Evolutionary conservation across 257 asterid genomes (phyloP).

Genomic region (Avicennia marina): DNA sequence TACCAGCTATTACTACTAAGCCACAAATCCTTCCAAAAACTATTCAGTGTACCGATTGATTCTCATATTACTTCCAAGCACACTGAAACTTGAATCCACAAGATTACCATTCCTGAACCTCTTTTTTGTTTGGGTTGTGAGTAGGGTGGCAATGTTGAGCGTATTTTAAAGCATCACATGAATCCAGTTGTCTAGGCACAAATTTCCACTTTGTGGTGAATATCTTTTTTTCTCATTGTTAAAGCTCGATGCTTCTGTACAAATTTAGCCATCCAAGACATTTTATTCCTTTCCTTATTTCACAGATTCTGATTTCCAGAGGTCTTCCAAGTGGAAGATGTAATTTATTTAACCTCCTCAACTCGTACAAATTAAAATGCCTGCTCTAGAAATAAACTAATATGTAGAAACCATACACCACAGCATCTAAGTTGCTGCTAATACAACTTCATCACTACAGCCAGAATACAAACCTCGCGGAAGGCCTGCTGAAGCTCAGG

Average conservation of each 20-base stretch:
- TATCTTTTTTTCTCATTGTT: background rate
- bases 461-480: conserved; percentile 56
- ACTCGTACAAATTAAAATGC: conserved; percentile 3
- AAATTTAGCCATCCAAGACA: background rate
- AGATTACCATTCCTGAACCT: no score
- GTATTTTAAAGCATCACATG: background rate
- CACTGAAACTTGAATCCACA: no score
- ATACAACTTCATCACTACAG: conserved; percentile 12
- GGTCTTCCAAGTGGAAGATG: background rate
- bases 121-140: no score
- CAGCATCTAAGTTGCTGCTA: background rate
- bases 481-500: conserved; percentile 66
- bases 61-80: no score
- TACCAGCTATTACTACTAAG: no score
- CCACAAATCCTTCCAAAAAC: no score
- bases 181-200: background rate
- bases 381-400: background rate
- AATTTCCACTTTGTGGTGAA: background rate
- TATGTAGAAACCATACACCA: background rate
- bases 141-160: no score
- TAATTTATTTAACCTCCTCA: conserved; percentile 6
- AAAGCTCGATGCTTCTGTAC: conserved; percentile 5
- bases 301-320: conserved; percentile 3
- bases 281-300: background rate
- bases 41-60: no score